A percentile compares a stretch with the other conserved stretches of the same genome.
These are phyloP conservation scores for Diaporthe velutina DNA, from an alignment of 2,329 filamentous ascomycete genomes.

Conservation along the genomic window DNA sequence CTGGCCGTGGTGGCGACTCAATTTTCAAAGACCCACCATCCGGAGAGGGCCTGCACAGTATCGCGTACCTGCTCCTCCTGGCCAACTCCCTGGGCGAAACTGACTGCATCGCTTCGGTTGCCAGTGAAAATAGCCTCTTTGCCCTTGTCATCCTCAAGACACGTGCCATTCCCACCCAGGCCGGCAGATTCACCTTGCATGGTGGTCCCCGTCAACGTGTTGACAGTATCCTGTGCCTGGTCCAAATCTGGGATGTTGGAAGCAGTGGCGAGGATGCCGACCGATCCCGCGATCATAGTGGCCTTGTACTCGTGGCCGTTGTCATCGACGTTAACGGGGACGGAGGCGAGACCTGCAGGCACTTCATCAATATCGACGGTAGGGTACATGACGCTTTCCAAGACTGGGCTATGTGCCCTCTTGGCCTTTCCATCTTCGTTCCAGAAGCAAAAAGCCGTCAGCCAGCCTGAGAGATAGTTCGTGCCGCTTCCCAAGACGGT, in stretches of 20 bases:
- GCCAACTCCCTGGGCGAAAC: not conserved
- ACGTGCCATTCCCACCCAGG: not conserved
- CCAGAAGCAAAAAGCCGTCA: slow-evolving; percentile 40
- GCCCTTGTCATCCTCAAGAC: not conserved
- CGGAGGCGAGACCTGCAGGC: not conserved
- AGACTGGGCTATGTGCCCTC: not conserved
- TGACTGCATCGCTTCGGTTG: not conserved
- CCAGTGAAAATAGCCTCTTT: not conserved
- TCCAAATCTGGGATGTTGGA: not conserved
- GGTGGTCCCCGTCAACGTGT: not conserved
- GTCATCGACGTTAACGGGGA: not conserved
- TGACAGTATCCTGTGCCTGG: not conserved
- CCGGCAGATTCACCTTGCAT: not conserved
- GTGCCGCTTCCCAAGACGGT: not conserved
- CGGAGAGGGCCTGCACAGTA: not conserved
- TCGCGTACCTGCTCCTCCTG: not conserved
- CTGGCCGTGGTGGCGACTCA: not conserved
- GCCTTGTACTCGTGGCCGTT: not conserved
- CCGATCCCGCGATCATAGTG: not conserved
- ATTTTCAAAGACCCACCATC: not conserved
- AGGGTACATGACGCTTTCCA: not conserved
- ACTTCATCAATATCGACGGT: not conserved
- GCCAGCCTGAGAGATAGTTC: slow-evolving; percentile 34
- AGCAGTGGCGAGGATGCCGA: not conserved
- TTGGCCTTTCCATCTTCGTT: slow-evolving; percentile 20